phyloP scores from a whole-genome alignment of 169 alveolate genomes.

The Cryptosporidium sp. region DNA sequence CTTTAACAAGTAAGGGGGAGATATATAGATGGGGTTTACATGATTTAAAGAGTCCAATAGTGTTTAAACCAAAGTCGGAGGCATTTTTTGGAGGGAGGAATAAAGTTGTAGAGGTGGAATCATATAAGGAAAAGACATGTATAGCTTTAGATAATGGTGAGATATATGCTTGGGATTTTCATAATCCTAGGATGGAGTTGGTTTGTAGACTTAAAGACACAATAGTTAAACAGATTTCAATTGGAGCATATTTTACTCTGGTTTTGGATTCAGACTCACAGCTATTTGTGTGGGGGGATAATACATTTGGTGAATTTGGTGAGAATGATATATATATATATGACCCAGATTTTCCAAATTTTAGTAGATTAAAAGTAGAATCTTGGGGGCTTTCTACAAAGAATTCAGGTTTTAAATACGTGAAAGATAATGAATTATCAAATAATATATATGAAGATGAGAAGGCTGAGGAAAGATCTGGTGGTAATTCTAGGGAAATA shows the following conservation, averaged over 20 bases:
- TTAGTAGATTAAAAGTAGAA: conserved; percentile 19
- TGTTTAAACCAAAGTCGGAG: conserved; percentile 37
- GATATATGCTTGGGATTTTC: conserved; percentile 54
- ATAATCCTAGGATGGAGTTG: conserved; percentile 25
- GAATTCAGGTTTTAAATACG: neutral
- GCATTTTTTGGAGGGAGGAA: conserved; percentile 12
- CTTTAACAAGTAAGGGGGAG: conserved; percentile 32
- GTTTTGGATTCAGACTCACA: conserved; percentile 41
- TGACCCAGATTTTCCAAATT: conserved; percentile 46
- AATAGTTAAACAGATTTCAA: conserved; percentile 21
- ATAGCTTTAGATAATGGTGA: conserved; percentile 50
- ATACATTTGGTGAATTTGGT: conserved; percentile 61
- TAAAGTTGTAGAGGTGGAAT: conserved; percentile 31
- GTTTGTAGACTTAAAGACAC: conserved; percentile 19
- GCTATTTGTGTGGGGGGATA: conserved; percentile 71
- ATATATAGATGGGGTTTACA: conserved; percentile 69
- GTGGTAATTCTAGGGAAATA: neutral
- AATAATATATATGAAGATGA: neutral
- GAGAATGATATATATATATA: conserved; percentile 11
- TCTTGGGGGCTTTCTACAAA: conserved; percentile 60
- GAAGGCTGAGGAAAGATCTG: neutral
- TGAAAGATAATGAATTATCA: neutral
- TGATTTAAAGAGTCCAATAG: conserved; percentile 24
- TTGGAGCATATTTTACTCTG: conserved; percentile 56
- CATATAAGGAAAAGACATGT: conserved; percentile 56